Base-by-base conservation (phyloP, 306 rosid genomes). In the Gastrolobium villosum region DNA sequence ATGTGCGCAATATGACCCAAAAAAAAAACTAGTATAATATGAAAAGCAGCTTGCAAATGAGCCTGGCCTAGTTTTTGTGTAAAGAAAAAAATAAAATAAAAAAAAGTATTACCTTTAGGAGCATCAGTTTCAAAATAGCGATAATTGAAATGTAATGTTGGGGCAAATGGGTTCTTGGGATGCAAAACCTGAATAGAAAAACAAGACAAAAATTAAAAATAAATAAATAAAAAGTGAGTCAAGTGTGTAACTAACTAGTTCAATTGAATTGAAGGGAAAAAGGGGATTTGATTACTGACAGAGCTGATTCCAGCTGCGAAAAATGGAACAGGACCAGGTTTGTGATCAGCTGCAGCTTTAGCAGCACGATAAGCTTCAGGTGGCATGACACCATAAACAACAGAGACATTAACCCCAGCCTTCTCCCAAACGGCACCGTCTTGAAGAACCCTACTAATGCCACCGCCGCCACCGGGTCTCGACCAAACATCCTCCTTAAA, bases 401-500 rank as follows among this genome's bases (percentile, higher is more conserved):
- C 97, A 3, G 98, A 93, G 30, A 95, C 99, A 83, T 95, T 95
- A 30, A 95, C 99, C 6, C 99, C 99, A 43, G 99, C 99, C 78
- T 95, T 95, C 90, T 95, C 99, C 91, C 91, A 92, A 76, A 95
- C 90, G 44, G 91, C 94, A 34, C 99, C 98, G 41, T 93, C 96
- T 28, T 95, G 99, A 20, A 95, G 90, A 30, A 95, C 99, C 89
- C 98, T 88, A 57, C 99, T 95, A 30, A 95, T 95, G 6, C 99
- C 99, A 0, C 99, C 99, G 5, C 99, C 97, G 2, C 99, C 98
- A 0, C 99, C 99, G 5, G 99, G 98, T 54, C 99, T 87, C 6
- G 99, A 93, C 99, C 99, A 95, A 2, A 95, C 99, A 15, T 95
- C 99, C 84, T 95, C 99, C 67, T 90, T 95, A 52, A 95, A 95